Conservation (phyloP, 163 green algal species). For the Chlamydomonas reinhardtii region DNA sequence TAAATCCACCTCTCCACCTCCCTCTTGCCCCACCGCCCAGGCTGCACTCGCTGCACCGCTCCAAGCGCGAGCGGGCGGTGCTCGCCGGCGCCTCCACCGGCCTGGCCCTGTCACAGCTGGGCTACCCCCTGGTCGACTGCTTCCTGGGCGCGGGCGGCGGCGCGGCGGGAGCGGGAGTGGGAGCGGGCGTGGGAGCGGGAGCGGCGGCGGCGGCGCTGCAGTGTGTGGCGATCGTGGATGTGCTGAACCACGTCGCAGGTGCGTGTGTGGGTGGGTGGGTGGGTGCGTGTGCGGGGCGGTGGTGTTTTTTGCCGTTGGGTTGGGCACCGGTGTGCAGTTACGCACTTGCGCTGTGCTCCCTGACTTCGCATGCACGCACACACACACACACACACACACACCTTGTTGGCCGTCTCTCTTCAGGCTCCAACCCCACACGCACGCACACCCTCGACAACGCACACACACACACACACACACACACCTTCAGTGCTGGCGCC, state of each 20-base stretch:
- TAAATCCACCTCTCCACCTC: too few species aligned
- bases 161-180: neutral
- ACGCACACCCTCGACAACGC: too few species aligned
- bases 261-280: neutral
- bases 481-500: too few species aligned
- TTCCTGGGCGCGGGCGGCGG: slow-evolving; percentile 56
- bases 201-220: slow-evolving; percentile 17
- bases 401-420: too few species aligned
- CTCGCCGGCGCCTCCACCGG: slow-evolving; percentile 46
- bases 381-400: too few species aligned
- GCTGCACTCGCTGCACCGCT: slow-evolving; percentile 33
- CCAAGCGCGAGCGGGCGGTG: slow-evolving; percentile 53
- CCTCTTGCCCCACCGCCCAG: neutral
- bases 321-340: too few species aligned
- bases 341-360: too few species aligned
- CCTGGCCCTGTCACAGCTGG: slow-evolving; percentile 57
- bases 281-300: neutral
- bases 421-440: too few species aligned
- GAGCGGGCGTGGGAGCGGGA: neutral
- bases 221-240: slow-evolving; percentile 58
- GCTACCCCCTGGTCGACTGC: slow-evolving; percentile 49
- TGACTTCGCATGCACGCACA: too few species aligned
- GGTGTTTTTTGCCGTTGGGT: neutral
- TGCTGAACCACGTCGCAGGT: slow-evolving; percentile 72
- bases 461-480: too few species aligned